A percentile compares a stretch with the other conserved stretches of the same genome.
Conservation (phyloP, 495 filamentous ascomycete genomes). For the Schizothecium vesticola region DNA sequence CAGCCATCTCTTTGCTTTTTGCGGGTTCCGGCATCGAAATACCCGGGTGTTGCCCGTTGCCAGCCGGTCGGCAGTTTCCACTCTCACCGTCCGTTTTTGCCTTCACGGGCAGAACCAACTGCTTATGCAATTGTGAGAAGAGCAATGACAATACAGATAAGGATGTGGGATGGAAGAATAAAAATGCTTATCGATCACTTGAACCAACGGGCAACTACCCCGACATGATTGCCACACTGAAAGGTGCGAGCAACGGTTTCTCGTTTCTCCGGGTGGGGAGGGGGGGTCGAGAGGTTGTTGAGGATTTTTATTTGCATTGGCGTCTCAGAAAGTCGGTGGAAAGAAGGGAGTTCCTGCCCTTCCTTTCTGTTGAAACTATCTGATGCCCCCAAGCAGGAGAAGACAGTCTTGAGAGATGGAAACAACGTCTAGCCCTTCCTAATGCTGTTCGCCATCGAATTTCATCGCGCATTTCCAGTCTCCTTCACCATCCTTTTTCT, state of each 20-base stretch:
- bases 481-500: not conserved
- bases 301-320: not conserved
- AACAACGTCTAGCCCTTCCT: not conserved
- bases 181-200: not conserved
- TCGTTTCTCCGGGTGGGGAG: not conserved
- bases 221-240: not conserved
- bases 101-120: not conserved
- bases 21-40: constrained; percentile 2
- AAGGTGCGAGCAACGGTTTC: not conserved
- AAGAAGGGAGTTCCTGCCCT: not conserved
- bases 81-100: not conserved
- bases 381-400: not conserved
- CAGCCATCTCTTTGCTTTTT: not conserved
- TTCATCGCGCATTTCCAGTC: not conserved
- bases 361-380: not conserved
- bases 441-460: not conserved
- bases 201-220: not conserved
- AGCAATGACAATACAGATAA: no score
- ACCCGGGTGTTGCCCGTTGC: not conserved
- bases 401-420: not conserved
- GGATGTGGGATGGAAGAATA: no score
- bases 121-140: not conserved
- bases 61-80: not conserved
- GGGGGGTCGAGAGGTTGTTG: not conserved
- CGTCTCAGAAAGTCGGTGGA: not conserved